Base-by-base conservation (phyloP, 306 rosid species). In the Prunus padus region DNA sequence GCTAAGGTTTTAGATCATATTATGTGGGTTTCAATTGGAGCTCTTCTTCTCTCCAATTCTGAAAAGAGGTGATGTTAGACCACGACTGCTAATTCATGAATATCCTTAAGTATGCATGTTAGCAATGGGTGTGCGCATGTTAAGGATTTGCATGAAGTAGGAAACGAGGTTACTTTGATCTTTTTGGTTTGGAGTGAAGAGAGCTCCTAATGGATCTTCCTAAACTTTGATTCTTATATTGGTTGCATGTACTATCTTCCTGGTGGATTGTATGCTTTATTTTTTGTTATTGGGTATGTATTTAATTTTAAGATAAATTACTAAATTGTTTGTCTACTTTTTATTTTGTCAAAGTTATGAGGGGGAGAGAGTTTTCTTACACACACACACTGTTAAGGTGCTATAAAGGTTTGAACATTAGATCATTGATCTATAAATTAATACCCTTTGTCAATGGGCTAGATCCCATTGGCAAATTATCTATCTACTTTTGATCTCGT, bases 141-240 rank as follows among this genome's bases (percentile, higher is more conserved):
- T 71, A 81, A 37, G 76, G 88, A 88, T 85, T 51, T 84, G 86
- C 87, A 86, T 86, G 93, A 86, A 70, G 5, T 83, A 61, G 89
- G 90, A 84, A 89, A 84, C 79, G 80, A 68, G 80, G 82, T 64
- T 83, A 4, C 69, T 80, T 69, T 89, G 80, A 85, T 87, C 82
- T 65, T 89, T 86, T 85, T 76, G 73, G 86, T 73, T 89, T 87
- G 91, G 93, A 85, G 91, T 89, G 91, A 89, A 87, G 88, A 87
- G 89, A 87, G 88, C 86, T 89, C 81, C 61, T 9, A 28, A 28
- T 47, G 15, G 6, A 30, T 9, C 14, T 20, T 44, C 44, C 44
- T 8, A 46, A 9, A 6, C 28, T 50, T 8, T 65, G 7, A 25
- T 62, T 62, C 19, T 30, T 11, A 13, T 46, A 46, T 37, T 37